Evolutionary conservation across 2,329 filamentous ascomycete genomes (phyloP).

Genomic region (Fusarium luffae): DNA sequence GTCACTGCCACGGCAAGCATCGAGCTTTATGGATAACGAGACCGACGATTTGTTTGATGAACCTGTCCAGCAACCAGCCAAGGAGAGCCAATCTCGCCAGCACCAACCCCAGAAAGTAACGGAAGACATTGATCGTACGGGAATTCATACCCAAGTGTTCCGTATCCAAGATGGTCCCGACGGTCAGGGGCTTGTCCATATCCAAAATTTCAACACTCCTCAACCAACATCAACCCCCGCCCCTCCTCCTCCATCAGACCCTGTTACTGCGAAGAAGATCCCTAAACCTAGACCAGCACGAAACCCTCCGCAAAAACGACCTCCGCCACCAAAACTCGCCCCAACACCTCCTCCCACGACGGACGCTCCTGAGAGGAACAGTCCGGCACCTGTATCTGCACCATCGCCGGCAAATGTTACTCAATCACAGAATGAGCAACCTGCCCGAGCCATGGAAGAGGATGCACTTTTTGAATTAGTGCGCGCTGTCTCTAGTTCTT

Average conservation of each 20-base stretch:
- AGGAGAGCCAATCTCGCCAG: slow-evolving; percentile 47
- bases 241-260: slow-evolving; percentile 32
- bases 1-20: slow-evolving; percentile 73
- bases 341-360: slow-evolving; percentile 56
- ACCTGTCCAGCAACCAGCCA: slow-evolving; percentile 59
- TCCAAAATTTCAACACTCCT: slow-evolving; percentile 50
- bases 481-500: slow-evolving; percentile 33
- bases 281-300: slow-evolving; percentile 11
- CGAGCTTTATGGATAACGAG: slow-evolving; percentile 86
- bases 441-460: slow-evolving; percentile 17
- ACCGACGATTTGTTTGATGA: slow-evolving; percentile 77
- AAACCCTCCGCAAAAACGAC: slow-evolving; percentile 37
- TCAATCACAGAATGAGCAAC: slow-evolving; percentile 15
- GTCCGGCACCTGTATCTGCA: slow-evolving; percentile 39
- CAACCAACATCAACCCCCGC: slow-evolving; percentile 39
- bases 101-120: slow-evolving; percentile 34
- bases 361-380: slow-evolving; percentile 51
- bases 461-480: slow-evolving; percentile 38
- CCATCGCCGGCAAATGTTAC: slow-evolving; percentile 13
- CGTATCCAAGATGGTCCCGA: slow-evolving; percentile 52
- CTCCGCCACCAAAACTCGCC: slow-evolving; percentile 43
- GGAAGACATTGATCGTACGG: slow-evolving; percentile 51
- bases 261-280: slow-evolving; percentile 37
- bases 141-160: slow-evolving; percentile 58
- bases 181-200: slow-evolving; percentile 52